phyloP scores from a whole-genome alignment of 768 basidiomycete species.

The Pleurotus djamor region DNA sequence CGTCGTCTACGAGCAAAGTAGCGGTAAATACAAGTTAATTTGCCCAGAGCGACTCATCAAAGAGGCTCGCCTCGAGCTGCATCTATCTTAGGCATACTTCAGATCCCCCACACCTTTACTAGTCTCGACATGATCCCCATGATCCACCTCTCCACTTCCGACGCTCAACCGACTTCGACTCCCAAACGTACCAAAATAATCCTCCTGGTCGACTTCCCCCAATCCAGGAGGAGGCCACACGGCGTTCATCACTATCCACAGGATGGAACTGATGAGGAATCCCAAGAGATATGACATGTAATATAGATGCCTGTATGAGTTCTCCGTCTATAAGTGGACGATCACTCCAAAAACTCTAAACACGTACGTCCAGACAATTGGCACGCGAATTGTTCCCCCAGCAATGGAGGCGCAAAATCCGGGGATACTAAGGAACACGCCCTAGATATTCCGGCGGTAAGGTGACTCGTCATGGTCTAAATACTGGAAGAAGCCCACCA shows the following conservation, averaged over 20 bases:
- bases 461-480: background rate
- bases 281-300: slow-evolving; percentile 24
- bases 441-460: slow-evolving; percentile 11
- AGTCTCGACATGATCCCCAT: background rate
- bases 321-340: slow-evolving; percentile 4
- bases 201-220: slow-evolving; percentile 18
- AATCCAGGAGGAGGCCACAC: slow-evolving; percentile 21
- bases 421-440: slow-evolving; percentile 25
- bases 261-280: slow-evolving; percentile 17
- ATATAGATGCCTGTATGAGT: slow-evolving; percentile 15
- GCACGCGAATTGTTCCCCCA: slow-evolving; percentile 12
- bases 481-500: slow-evolving; percentile 13
- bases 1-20: slow-evolving; percentile 42
- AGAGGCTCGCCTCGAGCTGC: slow-evolving; percentile 22
- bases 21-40: slow-evolving; percentile 35
- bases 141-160: background rate
- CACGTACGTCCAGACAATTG: slow-evolving; percentile 21
- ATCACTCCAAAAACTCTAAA: slow-evolving; percentile 20
- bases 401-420: slow-evolving; percentile 22
- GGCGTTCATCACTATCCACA: slow-evolving; percentile 18
- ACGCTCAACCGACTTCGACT: background rate
- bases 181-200: slow-evolving; percentile 18
- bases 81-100: background rate
- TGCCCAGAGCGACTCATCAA: slow-evolving; percentile 47
- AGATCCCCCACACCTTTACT: background rate